phyloP scores from a whole-genome alignment of 345 rosid genomes.

The Hevea brasiliensis region DNA sequence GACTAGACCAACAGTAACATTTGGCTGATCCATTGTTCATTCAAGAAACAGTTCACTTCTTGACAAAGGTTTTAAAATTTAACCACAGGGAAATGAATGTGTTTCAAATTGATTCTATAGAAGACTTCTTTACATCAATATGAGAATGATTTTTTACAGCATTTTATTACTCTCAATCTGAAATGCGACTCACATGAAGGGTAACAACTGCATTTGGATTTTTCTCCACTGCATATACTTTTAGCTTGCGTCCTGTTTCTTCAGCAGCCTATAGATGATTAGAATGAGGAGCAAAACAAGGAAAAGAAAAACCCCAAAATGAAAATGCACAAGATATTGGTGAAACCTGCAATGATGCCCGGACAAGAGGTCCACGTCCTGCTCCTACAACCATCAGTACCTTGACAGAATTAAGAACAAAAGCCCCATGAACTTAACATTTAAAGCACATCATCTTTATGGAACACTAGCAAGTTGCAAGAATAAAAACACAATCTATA shows the following conservation, averaged over 20 bases:
- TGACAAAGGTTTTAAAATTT: background rate
- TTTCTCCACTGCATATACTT: conserved; percentile 93
- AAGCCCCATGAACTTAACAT: conserved; percentile 5
- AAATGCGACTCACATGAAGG: conserved; percentile 70
- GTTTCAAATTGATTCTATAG: background rate
- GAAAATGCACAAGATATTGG: conserved; percentile 21
- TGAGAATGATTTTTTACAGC: background rate
- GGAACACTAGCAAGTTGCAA: background rate
- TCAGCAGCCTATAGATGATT: conserved; percentile 74
- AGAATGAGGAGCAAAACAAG: conserved; percentile 19
- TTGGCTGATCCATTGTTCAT: background rate
- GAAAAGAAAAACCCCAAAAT: conserved; percentile 15
- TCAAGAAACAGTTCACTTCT: background rate
- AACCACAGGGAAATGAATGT: background rate
- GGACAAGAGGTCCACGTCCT: conserved; percentile 97
- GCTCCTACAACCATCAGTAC: conserved; percentile 99
- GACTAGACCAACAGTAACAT: background rate
- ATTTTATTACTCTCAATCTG: background rate
- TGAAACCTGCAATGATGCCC: conserved; percentile 92
- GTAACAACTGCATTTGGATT: conserved; percentile 99
- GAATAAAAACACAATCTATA: background rate
- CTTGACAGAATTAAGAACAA: conserved; percentile 33
- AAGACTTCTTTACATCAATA: background rate
- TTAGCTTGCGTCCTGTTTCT: conserved; percentile 83
- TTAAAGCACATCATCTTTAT: conserved; percentile 4